Evolutionary conservation across 768 basidiomycete species (phyloP), one percentile per base, ranked within the genome.

Genomic region (Pleurotus salmoneostramineus): DNA sequence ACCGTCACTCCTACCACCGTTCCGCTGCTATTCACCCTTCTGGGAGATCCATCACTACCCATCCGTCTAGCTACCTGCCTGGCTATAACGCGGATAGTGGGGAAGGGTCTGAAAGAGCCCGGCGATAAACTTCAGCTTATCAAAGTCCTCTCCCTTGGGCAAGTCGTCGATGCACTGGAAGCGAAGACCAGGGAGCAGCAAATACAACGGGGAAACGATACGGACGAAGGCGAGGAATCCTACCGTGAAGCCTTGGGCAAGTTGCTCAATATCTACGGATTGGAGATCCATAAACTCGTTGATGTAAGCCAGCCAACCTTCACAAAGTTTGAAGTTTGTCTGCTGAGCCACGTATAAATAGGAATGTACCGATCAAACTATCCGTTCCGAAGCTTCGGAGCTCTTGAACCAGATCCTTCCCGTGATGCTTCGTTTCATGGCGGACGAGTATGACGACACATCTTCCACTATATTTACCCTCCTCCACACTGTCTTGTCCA

Each of bases 21-120:
- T 35, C 87, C 89, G 4, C 75, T 98, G 36, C 80, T 97, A 45
- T 94, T 95, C 69, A 83, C 79, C 37, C 79, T 97, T 42, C 82
- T 98, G 40, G 87, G 88, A 12, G 89, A 95, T 66, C 73, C 83
- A 0, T 87, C 88, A 8, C 71, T 93, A 32, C 81, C 89, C 2
- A 87, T 98, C 64, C 90, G 94, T 33, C 74, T 95, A 33, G 89
- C 94, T 1, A 86, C 95, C 2, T 88, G 88, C 15, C 81, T 79
- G n/a, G 83, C 94, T 2, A 73, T 98, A 49, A 79, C 85, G 8
- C 86, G 89, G 21, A 91, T 98, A 52, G 80, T 96, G n/a, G 75
- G 84, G 27, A 98, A 98, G 71, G 97, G 97, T 14, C 80, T 98
- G 45, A 95, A 98, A 66, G 94, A 95, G 65, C 84, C 92, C 0